phyloP scores from a whole-genome alignment of 1,284 basidiomycete species.

The Lentinus polychrous region DNA sequence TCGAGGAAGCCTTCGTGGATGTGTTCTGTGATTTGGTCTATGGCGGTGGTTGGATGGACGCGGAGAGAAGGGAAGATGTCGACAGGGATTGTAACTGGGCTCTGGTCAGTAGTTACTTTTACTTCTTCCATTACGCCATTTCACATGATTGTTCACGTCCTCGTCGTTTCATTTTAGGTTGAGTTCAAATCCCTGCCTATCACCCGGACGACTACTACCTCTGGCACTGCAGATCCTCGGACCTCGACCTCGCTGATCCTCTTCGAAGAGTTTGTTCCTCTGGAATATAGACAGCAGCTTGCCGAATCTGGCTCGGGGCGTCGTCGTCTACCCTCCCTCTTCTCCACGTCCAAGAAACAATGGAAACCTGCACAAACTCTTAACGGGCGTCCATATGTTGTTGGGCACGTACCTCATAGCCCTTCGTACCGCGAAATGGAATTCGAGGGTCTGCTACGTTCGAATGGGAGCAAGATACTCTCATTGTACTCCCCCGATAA shows the following conservation, averaged over 20 bases:
- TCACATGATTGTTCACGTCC: too few species aligned
- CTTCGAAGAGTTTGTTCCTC: conserved; percentile 84
- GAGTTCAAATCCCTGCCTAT: conserved; percentile 73
- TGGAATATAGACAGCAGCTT: conserved; percentile 77
- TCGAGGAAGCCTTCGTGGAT: conserved; percentile 84
- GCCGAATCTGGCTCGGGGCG: conserved; percentile 30
- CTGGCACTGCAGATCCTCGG: conserved; percentile 42
- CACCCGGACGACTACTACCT: conserved; percentile 20
- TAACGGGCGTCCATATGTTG: conserved; percentile 67
- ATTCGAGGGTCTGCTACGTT: conserved; percentile 71
- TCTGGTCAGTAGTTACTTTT: conserved; percentile 59
- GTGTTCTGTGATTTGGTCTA: conserved; percentile 83
- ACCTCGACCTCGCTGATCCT: conserved; percentile 58
- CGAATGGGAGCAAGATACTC: conserved; percentile 49
- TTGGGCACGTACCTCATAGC: conserved; percentile 60
- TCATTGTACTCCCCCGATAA: conserved; percentile 29
- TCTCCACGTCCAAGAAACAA: conserved; percentile 37
- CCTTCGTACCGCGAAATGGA: conserved; percentile 64
- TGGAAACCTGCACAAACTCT: conserved; percentile 76
- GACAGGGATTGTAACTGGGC: conserved; percentile 88
- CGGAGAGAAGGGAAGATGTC: conserved; percentile 63
- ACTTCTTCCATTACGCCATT: neutral
- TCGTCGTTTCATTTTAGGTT: conserved; percentile 45
- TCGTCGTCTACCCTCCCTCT: conserved; percentile 31
- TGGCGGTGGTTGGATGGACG: conserved; percentile 75